These are phyloP conservation scores for Geosmithia flava DNA, from an alignment of 2,329 filamentous ascomycete species.

Conservation along the genomic window DNA sequence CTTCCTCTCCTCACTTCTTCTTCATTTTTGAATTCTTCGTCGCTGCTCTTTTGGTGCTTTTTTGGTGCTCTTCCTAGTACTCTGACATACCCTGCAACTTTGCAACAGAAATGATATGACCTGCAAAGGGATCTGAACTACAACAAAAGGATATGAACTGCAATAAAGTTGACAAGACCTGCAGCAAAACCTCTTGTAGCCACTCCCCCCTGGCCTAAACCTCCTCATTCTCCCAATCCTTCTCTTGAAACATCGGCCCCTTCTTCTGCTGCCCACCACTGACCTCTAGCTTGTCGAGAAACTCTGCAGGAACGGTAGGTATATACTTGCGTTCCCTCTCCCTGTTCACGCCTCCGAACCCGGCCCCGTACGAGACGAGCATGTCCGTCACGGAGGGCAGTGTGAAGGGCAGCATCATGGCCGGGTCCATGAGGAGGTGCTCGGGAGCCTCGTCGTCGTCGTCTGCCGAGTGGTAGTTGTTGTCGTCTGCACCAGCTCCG, in stretches of 20 bases:
- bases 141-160: too few relatives aligned
- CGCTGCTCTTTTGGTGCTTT: too few relatives aligned
- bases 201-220: conserved; percentile 26
- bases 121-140: too few relatives aligned
- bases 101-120: too few relatives aligned
- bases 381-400: conserved; percentile 94
- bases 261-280: conserved; percentile 28
- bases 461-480: conserved; percentile 25
- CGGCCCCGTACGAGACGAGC: conserved; percentile 88
- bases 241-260: conserved; percentile 46
- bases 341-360: conserved; percentile 83
- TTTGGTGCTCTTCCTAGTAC: too few relatives aligned
- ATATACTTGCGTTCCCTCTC: conserved; percentile 93
- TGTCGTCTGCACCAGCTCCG: neutral
- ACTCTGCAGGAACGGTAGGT: conserved; percentile 87
- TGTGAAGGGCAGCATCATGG: conserved; percentile 88
- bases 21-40: too few relatives aligned
- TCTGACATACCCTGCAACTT: too few relatives aligned
- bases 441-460: conserved; percentile 60
- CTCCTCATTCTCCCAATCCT: conserved; percentile 58
- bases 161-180: too few relatives aligned
- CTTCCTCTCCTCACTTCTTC: too few relatives aligned
- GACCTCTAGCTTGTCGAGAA: conserved; percentile 73
- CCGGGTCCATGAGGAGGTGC: conserved; percentile 73
- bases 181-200: too few relatives aligned